A percentile compares a stretch with the other conserved stretches of the same genome.
Evolutionary conservation across 2,329 filamentous ascomycete species (phyloP).

Genomic region (Claviceps pazoutovae): DNA sequence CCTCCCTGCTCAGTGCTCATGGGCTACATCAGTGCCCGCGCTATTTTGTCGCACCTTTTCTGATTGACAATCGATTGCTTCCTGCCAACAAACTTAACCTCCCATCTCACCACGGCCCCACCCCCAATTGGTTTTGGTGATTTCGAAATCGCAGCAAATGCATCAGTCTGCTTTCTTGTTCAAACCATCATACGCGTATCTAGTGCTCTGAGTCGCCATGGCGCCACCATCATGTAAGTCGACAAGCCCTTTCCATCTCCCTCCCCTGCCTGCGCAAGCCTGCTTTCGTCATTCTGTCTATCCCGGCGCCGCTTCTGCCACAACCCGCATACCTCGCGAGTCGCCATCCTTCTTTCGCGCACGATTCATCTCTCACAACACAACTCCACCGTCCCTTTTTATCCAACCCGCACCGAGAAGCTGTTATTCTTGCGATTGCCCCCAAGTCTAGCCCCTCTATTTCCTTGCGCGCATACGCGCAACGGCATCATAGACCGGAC

Average conservation of each 20-base stretch:
- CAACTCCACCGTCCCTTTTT: not conserved
- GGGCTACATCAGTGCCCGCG: not conserved
- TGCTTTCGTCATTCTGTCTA: not conserved
- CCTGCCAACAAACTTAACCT: not conserved
- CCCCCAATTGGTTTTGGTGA: not conserved
- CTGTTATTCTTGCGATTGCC: not conserved
- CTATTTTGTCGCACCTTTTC: not conserved
- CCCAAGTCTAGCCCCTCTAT: too few relatives aligned
- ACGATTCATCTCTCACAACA: not conserved
- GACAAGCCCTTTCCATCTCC: not conserved
- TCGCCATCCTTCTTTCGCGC: not conserved
- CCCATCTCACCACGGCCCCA: not conserved
- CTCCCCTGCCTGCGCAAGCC: slow-evolving; percentile 4
- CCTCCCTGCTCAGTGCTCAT: too few relatives aligned
- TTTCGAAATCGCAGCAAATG: not conserved
- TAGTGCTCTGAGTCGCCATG: slow-evolving; percentile 7
- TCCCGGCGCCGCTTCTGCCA: not conserved
- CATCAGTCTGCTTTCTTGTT: not conserved
- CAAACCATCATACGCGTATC: not conserved
- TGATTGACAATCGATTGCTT: not conserved
- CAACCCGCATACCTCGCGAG: not conserved
- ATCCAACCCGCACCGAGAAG: not conserved
- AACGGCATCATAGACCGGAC: too few relatives aligned
- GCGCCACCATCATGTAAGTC: slow-evolving; percentile 17
- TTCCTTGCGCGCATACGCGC: not conserved